Conservation (phyloP, 2,329 filamentous ascomycete species). For the Nemania bipapillata region DNA sequence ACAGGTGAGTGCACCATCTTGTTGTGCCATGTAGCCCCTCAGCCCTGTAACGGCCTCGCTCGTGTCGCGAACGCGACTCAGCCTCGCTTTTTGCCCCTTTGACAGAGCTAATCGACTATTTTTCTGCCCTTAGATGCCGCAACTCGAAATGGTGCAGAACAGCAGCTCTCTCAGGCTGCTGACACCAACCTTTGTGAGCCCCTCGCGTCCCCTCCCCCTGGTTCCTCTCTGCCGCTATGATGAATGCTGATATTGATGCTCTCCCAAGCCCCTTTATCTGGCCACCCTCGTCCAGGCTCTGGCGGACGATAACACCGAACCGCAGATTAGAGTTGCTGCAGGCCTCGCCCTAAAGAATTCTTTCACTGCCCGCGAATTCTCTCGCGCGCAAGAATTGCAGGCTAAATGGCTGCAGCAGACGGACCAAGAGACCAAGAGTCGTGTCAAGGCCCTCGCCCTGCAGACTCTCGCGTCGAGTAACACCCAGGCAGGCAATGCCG, state of each 20-base stretch:
- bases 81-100: slow-evolving; percentile 16
- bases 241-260: slow-evolving; percentile 37
- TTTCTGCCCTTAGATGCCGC: slow-evolving; percentile 74
- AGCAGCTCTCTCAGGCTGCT: slow-evolving; percentile 90
- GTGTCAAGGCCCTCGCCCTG: slow-evolving; percentile 90
- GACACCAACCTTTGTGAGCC: slow-evolving; percentile 91
- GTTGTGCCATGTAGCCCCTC: slow-evolving; percentile 29
- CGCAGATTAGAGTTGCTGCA: slow-evolving; percentile 89
- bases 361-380: slow-evolving; percentile 91
- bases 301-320: slow-evolving; percentile 85
- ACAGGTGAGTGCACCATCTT: slow-evolving; percentile 72
- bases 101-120: slow-evolving; percentile 51
- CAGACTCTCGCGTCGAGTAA: slow-evolving; percentile 85
- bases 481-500: slow-evolving; percentile 83
- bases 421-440: slow-evolving; percentile 81
- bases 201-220: slow-evolving; percentile 15
- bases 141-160: slow-evolving; percentile 89
- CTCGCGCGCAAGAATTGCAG: slow-evolving; percentile 88
- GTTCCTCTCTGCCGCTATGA: slow-evolving; percentile 31
- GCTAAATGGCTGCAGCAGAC: slow-evolving; percentile 90
- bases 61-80: slow-evolving; percentile 23
- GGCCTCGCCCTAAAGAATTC: slow-evolving; percentile 98
- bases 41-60: slow-evolving; percentile 16
- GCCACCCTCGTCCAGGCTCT: slow-evolving; percentile 92
- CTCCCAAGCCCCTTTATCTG: slow-evolving; percentile 79